Evolutionary conservation across 176 grass and related monocot genomes (phyloP), one percentile per base, ranked within the genome.

Genomic region (Leersia perrieri): DNA sequence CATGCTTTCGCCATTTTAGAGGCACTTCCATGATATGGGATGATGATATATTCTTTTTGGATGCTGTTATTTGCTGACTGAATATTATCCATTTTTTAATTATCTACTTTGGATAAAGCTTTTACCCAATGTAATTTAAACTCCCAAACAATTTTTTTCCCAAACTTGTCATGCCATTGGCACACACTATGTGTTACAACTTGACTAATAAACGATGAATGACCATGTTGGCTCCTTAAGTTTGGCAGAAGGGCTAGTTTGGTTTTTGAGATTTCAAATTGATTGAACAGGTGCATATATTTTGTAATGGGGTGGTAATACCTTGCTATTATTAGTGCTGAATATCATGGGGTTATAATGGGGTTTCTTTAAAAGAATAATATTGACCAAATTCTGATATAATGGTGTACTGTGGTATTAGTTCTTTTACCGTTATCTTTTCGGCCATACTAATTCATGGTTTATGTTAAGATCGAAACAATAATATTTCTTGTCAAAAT

Each of bases 171-270:
- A 39, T 31, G 57, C 30, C 47, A 74, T 10, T 63, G 58, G 26
- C 63, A 64, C 63, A 64, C 26, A 57, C 47, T 80, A 61, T 76
- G 4, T 85, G 66, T 69, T 74, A 31, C 20, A 18, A 55, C 25
- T 55, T 61, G 9, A 75, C 6, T 63, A 16, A 11, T 84, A 60
- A 33, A 66, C 1, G 63, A 33, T 15, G 8, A 20, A 20, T 14
- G 7, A 63, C 14, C 26, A 1, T 63, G 12, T 34, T 4, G 11
- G 16, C 32, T 8, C 63, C 16, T 66, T 10, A 58, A 26, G 23
- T 60, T 60, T 66, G 15, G 31, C 7, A 32, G 3, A 65, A 31
- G 62, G 30, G 14, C 31, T 16, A 65, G 6, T 64, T 64, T 65
- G 29, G 62, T 65, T 7, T 5, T 63, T 1, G 5, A 20, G 15